These are phyloP conservation scores for Ophiostoma triangulosporum DNA, from an alignment of 2,329 filamentous ascomycete species.

Conservation along the genomic window DNA sequence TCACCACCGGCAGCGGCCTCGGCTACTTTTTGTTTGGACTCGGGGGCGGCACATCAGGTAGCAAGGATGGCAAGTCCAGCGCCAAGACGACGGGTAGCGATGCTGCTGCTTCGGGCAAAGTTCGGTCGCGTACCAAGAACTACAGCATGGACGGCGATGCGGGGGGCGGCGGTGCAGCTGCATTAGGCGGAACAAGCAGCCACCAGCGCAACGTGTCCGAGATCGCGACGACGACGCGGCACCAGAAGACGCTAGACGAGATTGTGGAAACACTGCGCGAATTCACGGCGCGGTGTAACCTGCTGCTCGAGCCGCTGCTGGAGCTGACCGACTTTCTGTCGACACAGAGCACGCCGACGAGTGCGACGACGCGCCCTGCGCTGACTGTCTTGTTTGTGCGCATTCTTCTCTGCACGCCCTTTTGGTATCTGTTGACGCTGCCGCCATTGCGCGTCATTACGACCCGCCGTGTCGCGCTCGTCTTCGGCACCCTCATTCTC, in stretches of 20 bases:
- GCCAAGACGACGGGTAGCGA: slow-evolving; percentile 12
- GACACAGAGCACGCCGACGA: slow-evolving; percentile 79
- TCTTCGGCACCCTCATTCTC: slow-evolving; percentile 70
- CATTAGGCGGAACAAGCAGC: slow-evolving; percentile 11
- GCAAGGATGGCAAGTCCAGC: slow-evolving; percentile 31
- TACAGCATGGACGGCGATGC: slow-evolving; percentile 18
- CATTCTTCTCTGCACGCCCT: slow-evolving; percentile 72
- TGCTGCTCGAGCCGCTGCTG: slow-evolving; percentile 77
- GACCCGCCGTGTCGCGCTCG: slow-evolving; percentile 68
- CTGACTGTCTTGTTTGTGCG: slow-evolving; percentile 81
- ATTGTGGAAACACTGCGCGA: slow-evolving; percentile 88
- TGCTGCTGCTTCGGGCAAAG: slow-evolving; percentile 12
- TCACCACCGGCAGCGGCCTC: slow-evolving; percentile 10
- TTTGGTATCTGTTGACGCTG: slow-evolving; percentile 69
- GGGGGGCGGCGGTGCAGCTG: slow-evolving; percentile 14
- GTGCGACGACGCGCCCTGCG: slow-evolving; percentile 79
- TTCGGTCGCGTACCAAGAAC: slow-evolving; percentile 14
- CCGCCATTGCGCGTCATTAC: slow-evolving; percentile 78
- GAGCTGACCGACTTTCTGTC: slow-evolving; percentile 87
- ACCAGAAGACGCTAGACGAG: slow-evolving; percentile 91
- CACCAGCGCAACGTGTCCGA: slow-evolving; percentile 36
- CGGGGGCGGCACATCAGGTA: slow-evolving; percentile 38
- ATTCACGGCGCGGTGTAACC: slow-evolving; percentile 83
- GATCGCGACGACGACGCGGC: slow-evolving; percentile 46
- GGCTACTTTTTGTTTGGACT: slow-evolving; percentile 55